Conservation (phyloP, 495 filamentous ascomycete species). For the Oidiodendron maius region DNA sequence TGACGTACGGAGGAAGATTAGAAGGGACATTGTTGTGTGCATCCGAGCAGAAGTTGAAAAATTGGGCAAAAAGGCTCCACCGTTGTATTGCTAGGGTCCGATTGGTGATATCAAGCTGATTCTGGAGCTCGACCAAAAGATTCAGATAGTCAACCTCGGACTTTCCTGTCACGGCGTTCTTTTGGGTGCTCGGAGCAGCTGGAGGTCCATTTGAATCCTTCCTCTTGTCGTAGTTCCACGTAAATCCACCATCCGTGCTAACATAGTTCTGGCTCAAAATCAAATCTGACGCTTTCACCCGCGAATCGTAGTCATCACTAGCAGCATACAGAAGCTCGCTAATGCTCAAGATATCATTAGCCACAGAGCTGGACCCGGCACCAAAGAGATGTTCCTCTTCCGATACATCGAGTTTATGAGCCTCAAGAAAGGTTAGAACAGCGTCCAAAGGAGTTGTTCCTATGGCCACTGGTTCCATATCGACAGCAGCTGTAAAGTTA, state of each 20-base stretch:
- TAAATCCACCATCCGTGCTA: not conserved
- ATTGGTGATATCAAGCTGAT: slow-evolving; percentile 9
- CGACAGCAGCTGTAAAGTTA: slow-evolving; percentile 9
- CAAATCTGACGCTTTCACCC: slow-evolving; percentile 7
- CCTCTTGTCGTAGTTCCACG: slow-evolving; percentile 5
- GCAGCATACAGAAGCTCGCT: slow-evolving; percentile 5
- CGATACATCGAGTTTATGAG: slow-evolving; percentile 7
- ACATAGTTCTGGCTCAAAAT: not conserved
- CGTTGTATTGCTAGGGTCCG: slow-evolving; percentile 1
- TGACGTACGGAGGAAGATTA: too few species aligned
- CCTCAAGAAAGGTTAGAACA: slow-evolving; percentile 30
- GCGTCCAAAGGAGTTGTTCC: slow-evolving; percentile 43
- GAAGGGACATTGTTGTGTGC: too few species aligned
- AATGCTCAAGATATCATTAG: not conserved
- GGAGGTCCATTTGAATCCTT: not conserved
- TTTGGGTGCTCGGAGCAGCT: not conserved
- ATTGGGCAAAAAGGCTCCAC: slow-evolving; percentile 23
- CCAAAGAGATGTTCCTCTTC: slow-evolving; percentile 1
- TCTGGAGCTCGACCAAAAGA: slow-evolving; percentile 12
- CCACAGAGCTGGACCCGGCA: not conserved
- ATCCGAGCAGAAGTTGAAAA: too few species aligned
- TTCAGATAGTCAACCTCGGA: slow-evolving; percentile 6
- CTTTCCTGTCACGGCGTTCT: not conserved
- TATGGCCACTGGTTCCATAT: slow-evolving; percentile 29
- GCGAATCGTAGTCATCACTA: slow-evolving; percentile 4